A percentile compares a stretch with the other conserved stretches of the same genome.
Conservation (phyloP, 768 basidiomycete species). For the Mycena filopes region DNA sequence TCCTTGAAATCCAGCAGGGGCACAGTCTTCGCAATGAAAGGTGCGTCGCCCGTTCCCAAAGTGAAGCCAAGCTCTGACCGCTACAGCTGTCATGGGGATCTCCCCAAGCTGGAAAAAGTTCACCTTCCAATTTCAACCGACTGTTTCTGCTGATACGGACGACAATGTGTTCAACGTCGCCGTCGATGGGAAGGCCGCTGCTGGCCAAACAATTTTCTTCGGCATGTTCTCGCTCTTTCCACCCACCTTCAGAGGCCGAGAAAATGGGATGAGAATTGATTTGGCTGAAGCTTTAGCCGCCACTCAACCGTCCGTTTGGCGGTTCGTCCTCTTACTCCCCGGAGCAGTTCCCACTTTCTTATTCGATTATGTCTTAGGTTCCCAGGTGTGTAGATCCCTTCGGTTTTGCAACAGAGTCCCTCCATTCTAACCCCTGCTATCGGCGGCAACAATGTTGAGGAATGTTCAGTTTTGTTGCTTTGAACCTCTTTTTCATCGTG, state of each 20-base stretch:
- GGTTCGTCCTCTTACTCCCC: slow-evolving; percentile 4
- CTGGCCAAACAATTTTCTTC: slow-evolving; percentile 57
- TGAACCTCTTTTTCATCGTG: too few species aligned
- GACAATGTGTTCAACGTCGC: slow-evolving; percentile 64
- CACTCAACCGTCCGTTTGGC: slow-evolving; percentile 54
- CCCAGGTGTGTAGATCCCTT: slow-evolving; percentile 18
- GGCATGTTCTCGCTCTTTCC: slow-evolving; percentile 72
- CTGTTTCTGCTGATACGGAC: slow-evolving; percentile 49
- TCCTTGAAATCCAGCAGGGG: slow-evolving; percentile 51
- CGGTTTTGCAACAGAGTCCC: too few species aligned
- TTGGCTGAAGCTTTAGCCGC: slow-evolving; percentile 57
- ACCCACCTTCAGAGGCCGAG: slow-evolving; percentile 66
- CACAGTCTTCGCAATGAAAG: slow-evolving; percentile 49
- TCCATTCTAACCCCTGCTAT: too few species aligned
- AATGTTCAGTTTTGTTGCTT: too few species aligned
- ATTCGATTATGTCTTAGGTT: slow-evolving; percentile 30
- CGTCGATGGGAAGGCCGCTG: slow-evolving; percentile 55
- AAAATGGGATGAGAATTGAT: slow-evolving; percentile 70
- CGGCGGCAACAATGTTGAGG: slow-evolving; percentile 54
- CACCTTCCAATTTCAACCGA: slow-evolving; percentile 53
- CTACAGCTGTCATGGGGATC: slow-evolving; percentile 39
- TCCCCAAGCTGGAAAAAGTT: slow-evolving; percentile 61
- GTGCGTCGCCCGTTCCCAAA: background rate
- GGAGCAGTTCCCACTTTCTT: background rate
- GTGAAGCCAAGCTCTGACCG: background rate